These are phyloP conservation scores for Neoconidiobolus thromboides DNA, from an alignment of 371 early-diverging fungal species.

Conservation along the genomic window DNA sequence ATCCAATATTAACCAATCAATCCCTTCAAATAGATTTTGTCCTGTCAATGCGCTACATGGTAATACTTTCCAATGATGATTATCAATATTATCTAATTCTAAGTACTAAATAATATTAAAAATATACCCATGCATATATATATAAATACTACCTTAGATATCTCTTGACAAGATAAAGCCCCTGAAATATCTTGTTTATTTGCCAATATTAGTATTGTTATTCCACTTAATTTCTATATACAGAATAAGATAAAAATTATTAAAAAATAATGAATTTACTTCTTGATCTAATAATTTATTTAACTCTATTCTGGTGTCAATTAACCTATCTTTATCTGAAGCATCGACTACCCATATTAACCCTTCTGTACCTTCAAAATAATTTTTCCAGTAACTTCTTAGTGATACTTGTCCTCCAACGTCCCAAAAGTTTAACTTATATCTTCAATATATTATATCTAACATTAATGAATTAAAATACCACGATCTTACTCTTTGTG, in stretches of 20 bases:
- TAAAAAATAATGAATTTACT: slow-evolving; percentile 6
- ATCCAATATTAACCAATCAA: slow-evolving; percentile 87
- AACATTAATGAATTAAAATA: no score
- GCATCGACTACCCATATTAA: slow-evolving; percentile 98
- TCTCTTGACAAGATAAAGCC: slow-evolving; percentile 48
- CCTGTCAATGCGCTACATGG: slow-evolving; percentile 85
- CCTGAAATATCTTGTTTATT: slow-evolving; percentile 92
- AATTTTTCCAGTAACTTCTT: slow-evolving; percentile 97
- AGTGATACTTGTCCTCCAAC: slow-evolving; percentile 97
- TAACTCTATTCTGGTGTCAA: slow-evolving; percentile 68
- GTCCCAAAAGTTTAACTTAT: slow-evolving; percentile 84
- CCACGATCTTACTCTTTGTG: slow-evolving; percentile 33
- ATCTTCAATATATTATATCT: no score
- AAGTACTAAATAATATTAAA: slow-evolving; percentile 12
- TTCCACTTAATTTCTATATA: slow-evolving; percentile 52
- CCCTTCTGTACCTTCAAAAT: slow-evolving; percentile 97
- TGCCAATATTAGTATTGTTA: slow-evolving; percentile 79
- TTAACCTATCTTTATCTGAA: slow-evolving; percentile 62
- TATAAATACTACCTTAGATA: slow-evolving; percentile 27
- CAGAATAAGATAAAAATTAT: no score
- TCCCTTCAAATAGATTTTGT: slow-evolving; percentile 59
- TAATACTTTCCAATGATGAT: slow-evolving; percentile 84
- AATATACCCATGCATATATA: no score
- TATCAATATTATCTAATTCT: slow-evolving; percentile 45
- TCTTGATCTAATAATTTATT: slow-evolving; percentile 63